Conservation (phyloP, 768 basidiomycete genomes). For the Tulasnella sp. region DNA sequence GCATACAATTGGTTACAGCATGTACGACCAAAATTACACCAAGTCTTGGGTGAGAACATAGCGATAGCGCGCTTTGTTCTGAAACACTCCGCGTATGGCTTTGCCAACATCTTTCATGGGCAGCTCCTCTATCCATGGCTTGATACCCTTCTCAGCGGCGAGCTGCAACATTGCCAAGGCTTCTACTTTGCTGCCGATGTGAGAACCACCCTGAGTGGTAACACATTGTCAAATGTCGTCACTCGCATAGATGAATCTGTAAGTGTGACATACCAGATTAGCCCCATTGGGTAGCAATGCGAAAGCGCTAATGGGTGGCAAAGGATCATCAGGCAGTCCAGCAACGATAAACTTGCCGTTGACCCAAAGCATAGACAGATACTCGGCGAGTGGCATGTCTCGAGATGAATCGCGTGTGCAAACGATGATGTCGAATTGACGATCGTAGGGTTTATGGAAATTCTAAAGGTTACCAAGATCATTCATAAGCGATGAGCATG, state of each 20-base stretch:
- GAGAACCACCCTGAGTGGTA: slow-evolving; percentile 25
- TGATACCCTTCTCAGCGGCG: slow-evolving; percentile 40
- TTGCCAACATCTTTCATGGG: slow-evolving; percentile 38
- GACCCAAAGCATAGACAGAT: slow-evolving; percentile 40
- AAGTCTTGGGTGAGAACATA: slow-evolving; percentile 33
- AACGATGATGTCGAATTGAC: slow-evolving; percentile 31
- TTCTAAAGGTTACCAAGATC: neutral
- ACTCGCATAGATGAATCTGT: slow-evolving; percentile 12
- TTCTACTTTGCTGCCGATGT: slow-evolving; percentile 47
- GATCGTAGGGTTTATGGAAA: slow-evolving; percentile 22
- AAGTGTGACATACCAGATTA: slow-evolving; percentile 5
- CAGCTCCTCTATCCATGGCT: slow-evolving; percentile 35
- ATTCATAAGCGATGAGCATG: neutral
- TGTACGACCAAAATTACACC: slow-evolving; percentile 18
- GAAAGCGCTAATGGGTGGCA: slow-evolving; percentile 31
- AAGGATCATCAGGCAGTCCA: slow-evolving; percentile 39
- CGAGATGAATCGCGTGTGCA: slow-evolving; percentile 31
- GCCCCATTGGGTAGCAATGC: slow-evolving; percentile 25
- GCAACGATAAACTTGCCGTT: slow-evolving; percentile 46
- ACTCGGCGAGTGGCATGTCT: slow-evolving; percentile 36
- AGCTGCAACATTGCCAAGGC: slow-evolving; percentile 47
- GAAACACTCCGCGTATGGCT: slow-evolving; percentile 37
- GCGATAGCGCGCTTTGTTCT: slow-evolving; percentile 41
- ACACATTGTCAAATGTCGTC: slow-evolving; percentile 23
- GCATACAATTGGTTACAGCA: too few species aligned